A percentile compares a stretch with the other conserved stretches of the same genome.
Conservation (phyloP, 192 early-diverging fungal species). For the Paraglomus brasilianum region DNA sequence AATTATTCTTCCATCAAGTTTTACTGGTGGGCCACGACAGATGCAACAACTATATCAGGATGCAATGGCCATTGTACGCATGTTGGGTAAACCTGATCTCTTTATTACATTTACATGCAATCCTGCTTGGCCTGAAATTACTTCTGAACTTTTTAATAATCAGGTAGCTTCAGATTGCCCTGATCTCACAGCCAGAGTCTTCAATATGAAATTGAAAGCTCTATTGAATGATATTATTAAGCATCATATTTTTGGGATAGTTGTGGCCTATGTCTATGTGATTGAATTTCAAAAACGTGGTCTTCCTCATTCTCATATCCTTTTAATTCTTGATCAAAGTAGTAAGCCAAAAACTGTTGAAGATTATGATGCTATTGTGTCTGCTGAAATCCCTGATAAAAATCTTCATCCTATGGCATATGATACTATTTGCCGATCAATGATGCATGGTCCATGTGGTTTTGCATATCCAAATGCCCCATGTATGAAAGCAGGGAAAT, state of each 20-base stretch:
- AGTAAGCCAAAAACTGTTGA: conserved; percentile 28
- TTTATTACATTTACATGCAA: conserved; percentile 44
- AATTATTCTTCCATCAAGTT: conserved; percentile 34
- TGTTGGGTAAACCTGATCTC: conserved; percentile 38
- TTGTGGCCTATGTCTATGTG: conserved; percentile 31
- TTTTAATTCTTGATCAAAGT: conserved; percentile 31
- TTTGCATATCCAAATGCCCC: conserved; percentile 12
- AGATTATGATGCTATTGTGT: conserved; percentile 32
- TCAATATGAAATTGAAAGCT: conserved; percentile 29
- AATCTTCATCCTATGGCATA: conserved; percentile 11
- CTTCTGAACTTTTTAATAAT: conserved; percentile 2
- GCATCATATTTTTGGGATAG: conserved; percentile 31
- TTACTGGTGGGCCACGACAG: conserved; percentile 29
- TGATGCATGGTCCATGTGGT: conserved; percentile 42
- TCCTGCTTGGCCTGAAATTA: conserved; percentile 32
- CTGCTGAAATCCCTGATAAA: conserved; percentile 35
- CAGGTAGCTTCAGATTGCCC: conserved; percentile 30
- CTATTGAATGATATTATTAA: conserved; percentile 25
- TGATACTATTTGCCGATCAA: conserved; percentile 25
- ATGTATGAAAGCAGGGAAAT: conserved; percentile 36
- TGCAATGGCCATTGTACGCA: conserved; percentile 31
- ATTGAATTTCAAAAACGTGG: conserved; percentile 47
- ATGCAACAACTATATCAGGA: conserved; percentile 33
- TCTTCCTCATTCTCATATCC: conserved; percentile 41
- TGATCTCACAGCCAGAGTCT: conserved; percentile 30